phyloP scores from a whole-genome alignment of 106 monocot species.

The Acanthochlamys bracteata region DNA sequence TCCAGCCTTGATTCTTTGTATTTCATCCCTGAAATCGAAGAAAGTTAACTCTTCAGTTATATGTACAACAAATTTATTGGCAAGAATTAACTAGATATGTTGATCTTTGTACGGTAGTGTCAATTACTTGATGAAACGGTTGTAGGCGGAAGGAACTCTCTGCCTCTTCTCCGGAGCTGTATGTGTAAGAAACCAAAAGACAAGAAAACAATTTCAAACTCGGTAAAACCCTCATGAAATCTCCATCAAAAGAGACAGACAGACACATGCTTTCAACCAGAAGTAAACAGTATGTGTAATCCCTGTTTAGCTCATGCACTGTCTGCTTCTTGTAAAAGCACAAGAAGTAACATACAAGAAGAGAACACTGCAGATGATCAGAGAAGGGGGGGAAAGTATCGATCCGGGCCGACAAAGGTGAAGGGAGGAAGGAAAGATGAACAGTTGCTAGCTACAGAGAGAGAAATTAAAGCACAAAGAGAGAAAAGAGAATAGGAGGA shows the following conservation, averaged over 20 bases:
- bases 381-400: neutral
- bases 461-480: neutral
- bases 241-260: neutral
- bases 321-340: neutral
- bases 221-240: neutral
- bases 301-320: neutral
- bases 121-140: conserved; percentile 99
- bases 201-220: neutral
- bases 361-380: neutral
- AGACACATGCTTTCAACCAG: neutral
- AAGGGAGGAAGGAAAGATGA: neutral
- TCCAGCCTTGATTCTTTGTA: conserved; percentile 98
- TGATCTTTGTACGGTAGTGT: neutral
- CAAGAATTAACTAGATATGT: neutral
- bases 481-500: neutral
- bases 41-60: no score
- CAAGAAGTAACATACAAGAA: neutral
- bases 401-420: neutral
- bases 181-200: neutral
- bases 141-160: conserved; percentile 98
- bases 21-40: conserved; percentile 78
- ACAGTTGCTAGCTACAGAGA: neutral
- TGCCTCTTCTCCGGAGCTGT: conserved; percentile 99
- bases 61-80: no score
- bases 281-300: neutral